Percentiles rank a stretch among this genome's conserved stretches.
Conservation (phyloP, 2,329 filamentous ascomycete species). For the Trichoderma semiorbis region DNA sequence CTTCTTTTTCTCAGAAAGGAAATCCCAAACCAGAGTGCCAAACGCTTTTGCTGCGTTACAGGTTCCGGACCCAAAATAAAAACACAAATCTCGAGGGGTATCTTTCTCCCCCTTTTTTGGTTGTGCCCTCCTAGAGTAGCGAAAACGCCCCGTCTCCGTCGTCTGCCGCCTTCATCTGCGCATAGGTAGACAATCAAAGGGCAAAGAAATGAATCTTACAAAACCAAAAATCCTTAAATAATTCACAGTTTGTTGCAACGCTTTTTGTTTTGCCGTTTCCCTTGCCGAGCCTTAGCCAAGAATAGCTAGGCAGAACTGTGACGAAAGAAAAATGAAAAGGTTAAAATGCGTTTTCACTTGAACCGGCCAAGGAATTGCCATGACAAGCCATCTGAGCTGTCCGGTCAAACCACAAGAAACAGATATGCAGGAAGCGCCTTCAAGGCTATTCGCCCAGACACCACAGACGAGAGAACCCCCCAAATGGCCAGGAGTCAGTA, state of each 20-base stretch:
- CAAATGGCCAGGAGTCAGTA: background rate
- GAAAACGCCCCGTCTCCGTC: slow-evolving; percentile 16
- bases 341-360: slow-evolving; percentile 1
- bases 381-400: background rate
- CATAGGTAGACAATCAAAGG: slow-evolving; percentile 13
- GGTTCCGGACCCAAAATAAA: slow-evolving; percentile 6
- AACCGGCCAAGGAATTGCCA: slow-evolving; percentile 5
- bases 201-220: slow-evolving; percentile 13
- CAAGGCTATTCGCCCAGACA: background rate
- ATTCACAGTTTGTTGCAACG: slow-evolving; percentile 16
- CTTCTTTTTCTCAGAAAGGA: background rate
- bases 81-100: slow-evolving; percentile 5
- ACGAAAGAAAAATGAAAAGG: slow-evolving; percentile 2
- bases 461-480: background rate
- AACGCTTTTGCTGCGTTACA: slow-evolving; percentile 5
- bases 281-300: slow-evolving; percentile 16
- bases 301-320: slow-evolving; percentile 16
- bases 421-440: background rate
- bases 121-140: slow-evolving; percentile 4
- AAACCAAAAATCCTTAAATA: slow-evolving; percentile 17
- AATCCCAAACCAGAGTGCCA: background rate
- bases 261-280: slow-evolving; percentile 15
- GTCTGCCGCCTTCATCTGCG: slow-evolving; percentile 15
- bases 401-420: background rate
- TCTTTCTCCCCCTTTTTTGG: background rate